Evolutionary conservation across 192 early-diverging fungal species (phyloP).

Genomic region (Backusella westeae): DNA sequence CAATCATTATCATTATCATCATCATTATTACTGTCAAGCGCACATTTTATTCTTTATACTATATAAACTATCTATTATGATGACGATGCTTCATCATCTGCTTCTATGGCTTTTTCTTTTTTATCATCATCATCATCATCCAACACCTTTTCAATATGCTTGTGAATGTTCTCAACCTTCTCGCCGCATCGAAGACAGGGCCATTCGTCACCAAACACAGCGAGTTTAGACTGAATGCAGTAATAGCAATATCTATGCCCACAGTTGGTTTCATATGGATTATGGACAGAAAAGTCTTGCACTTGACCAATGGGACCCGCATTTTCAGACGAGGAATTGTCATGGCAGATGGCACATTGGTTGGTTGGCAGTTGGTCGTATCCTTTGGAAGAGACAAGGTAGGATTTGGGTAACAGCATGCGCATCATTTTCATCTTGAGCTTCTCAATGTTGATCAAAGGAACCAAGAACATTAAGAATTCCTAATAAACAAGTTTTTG

Average conservation of each 20-base stretch:
- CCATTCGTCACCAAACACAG: conserved; percentile 70
- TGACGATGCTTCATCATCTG: background rate
- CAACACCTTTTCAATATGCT: conserved; percentile 35
- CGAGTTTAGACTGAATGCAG: conserved; percentile 77
- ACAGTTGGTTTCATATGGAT: conserved; percentile 80
- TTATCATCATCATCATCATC: conserved; percentile 43
- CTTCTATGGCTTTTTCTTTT: background rate
- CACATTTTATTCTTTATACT: background rate
- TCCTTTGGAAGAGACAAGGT: conserved; percentile 40
- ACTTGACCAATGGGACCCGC: conserved; percentile 34
- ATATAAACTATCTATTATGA: background rate
- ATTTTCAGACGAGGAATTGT: conserved; percentile 35
- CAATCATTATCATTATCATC: background rate
- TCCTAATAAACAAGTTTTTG: conserved; percentile 48
- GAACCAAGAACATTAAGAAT: conserved; percentile 84
- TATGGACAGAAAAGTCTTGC: conserved; percentile 43
- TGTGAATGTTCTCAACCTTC: conserved; percentile 56
- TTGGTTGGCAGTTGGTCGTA: conserved; percentile 56
- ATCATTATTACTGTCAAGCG: background rate
- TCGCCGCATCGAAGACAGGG: conserved; percentile 77
- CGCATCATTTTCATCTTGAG: conserved; percentile 46
- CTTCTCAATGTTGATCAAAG: conserved; percentile 71
- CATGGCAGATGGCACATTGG: conserved; percentile 81
- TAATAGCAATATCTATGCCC: conserved; percentile 90
- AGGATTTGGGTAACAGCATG: conserved; percentile 46